Conservation (phyloP, 352 stramenopile species). For the Blastocystis sp. region DNA sequence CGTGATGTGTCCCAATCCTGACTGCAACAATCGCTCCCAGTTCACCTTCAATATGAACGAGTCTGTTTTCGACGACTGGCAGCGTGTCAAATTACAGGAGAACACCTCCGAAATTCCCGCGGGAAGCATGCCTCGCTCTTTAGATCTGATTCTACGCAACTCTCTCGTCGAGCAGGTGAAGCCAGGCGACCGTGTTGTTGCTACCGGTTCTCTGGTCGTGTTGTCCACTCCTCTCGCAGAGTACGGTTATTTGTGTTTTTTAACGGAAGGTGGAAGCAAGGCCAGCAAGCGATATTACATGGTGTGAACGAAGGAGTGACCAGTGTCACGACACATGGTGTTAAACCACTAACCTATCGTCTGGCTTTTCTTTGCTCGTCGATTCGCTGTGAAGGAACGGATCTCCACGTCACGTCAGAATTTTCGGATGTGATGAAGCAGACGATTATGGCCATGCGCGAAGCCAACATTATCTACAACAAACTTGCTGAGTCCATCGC, state of each 20-base stretch:
- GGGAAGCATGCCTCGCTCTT: conserved; percentile 87
- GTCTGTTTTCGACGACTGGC: conserved; percentile 95
- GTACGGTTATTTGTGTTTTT: background rate
- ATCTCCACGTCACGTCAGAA: background rate
- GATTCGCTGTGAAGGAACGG: background rate
- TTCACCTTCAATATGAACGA: conserved; percentile 76
- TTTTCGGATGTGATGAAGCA: background rate
- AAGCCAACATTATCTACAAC: conserved; percentile 71
- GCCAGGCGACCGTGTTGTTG: conserved; percentile 85
- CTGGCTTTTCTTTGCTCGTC: conserved; percentile 84
- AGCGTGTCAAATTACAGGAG: conserved; percentile 95
- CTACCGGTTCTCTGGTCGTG: conserved; percentile 87
- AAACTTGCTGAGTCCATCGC: conserved; percentile 89
- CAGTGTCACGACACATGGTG: background rate
- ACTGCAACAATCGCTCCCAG: conserved; percentile 80
- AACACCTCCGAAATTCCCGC: conserved; percentile 96
- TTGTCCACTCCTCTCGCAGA: conserved; percentile 83
- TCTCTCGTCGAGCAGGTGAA: conserved; percentile 93
- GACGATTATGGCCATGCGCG: background rate
- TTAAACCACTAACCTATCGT: conserved; percentile 82
- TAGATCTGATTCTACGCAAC: conserved; percentile 93
- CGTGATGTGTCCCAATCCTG: conserved; percentile 87
- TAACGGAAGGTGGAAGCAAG: conserved; percentile 67
- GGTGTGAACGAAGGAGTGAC: background rate
- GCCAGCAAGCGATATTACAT: background rate